phyloP scores from a whole-genome alignment of 108 stramenopile species.

The Parietichytrium sp. region DNA sequence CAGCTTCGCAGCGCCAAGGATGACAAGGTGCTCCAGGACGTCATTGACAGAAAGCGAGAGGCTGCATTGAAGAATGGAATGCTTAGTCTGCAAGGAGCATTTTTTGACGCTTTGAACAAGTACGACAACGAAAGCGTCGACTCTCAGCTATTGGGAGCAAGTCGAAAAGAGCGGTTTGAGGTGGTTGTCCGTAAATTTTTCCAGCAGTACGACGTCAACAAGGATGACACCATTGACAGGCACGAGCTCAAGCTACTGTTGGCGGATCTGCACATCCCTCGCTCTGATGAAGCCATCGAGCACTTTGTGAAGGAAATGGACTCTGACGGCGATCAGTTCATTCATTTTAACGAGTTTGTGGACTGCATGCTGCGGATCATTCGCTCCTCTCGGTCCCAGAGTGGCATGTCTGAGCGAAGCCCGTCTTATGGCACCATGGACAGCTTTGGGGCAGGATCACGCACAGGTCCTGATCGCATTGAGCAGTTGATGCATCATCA shows the following conservation, averaged over 20 bases:
- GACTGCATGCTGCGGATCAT: slow-evolving; percentile 74
- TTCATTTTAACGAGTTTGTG: slow-evolving; percentile 85
- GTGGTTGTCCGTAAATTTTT: slow-evolving; percentile 73
- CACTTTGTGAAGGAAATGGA: slow-evolving; percentile 69
- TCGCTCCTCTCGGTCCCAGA: slow-evolving; percentile 27
- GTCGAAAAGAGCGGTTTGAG: slow-evolving; percentile 59
- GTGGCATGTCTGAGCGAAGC: no score
- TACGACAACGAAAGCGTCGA: slow-evolving; percentile 47
- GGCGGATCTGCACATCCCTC: slow-evolving; percentile 76
- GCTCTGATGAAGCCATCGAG: slow-evolving; percentile 57
- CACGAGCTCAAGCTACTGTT: slow-evolving; percentile 72
- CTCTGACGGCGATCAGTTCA: slow-evolving; percentile 64
- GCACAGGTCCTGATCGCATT: no score
- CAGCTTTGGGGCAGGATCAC: neutral
- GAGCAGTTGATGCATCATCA: slow-evolving; percentile 30
- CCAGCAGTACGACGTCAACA: slow-evolving; percentile 72
- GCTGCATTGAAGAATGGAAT: slow-evolving; percentile 1
- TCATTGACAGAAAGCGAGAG: slow-evolving; percentile 1
- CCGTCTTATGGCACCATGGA: neutral
- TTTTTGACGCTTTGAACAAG: neutral
- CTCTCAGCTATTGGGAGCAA: slow-evolving; percentile 58
- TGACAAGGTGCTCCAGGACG: slow-evolving; percentile 17
- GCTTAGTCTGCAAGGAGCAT: slow-evolving; percentile 36
- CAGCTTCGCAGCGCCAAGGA: neutral
- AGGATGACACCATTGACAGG: slow-evolving; percentile 67